Evolutionary conservation across 2,329 filamentous ascomycete species (phyloP).

Genomic region (Colletotrichum tanaceti): DNA sequence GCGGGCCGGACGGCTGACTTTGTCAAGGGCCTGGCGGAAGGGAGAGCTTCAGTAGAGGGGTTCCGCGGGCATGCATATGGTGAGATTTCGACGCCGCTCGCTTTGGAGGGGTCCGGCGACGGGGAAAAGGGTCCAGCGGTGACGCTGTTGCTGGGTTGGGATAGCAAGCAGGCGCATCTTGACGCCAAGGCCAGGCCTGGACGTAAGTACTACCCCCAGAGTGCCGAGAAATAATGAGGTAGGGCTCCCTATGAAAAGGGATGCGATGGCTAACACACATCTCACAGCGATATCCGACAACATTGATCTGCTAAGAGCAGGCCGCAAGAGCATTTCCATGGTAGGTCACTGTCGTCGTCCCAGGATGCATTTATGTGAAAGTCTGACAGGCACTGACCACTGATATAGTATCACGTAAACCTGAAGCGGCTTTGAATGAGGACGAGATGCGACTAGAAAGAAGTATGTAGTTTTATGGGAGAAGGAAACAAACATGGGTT

Average conservation of each 20-base stretch:
- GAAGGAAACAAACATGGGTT: background rate
- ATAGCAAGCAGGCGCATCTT: conserved; percentile 53
- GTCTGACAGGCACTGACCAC: conserved; percentile 7
- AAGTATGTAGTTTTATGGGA: background rate
- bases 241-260: no score
- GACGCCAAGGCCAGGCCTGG: conserved; percentile 44
- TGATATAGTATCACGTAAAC: conserved; percentile 38
- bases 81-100: conserved; percentile 48
- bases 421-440: conserved; percentile 32
- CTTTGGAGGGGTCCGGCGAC: conserved; percentile 42
- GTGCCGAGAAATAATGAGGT: background rate
- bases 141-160: conserved; percentile 54
- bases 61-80: conserved; percentile 50
- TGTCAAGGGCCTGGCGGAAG: conserved; percentile 46
- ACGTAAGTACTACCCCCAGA: conserved; percentile 37
- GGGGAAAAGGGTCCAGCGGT: conserved; percentile 48
- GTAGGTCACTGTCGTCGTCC: conserved; percentile 43
- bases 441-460: background rate
- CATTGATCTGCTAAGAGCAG: conserved; percentile 48
- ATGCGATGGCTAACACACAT: background rate
- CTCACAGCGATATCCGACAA: conserved; percentile 51
- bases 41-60: conserved; percentile 45
- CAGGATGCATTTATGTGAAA: background rate
- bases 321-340: conserved; percentile 48
- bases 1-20: conserved; percentile 43